A percentile compares a stretch with the other conserved stretches of the same genome.
phyloP scores from a whole-genome alignment of 2,329 filamentous ascomycete genomes.

The Seiridium unicorne region DNA sequence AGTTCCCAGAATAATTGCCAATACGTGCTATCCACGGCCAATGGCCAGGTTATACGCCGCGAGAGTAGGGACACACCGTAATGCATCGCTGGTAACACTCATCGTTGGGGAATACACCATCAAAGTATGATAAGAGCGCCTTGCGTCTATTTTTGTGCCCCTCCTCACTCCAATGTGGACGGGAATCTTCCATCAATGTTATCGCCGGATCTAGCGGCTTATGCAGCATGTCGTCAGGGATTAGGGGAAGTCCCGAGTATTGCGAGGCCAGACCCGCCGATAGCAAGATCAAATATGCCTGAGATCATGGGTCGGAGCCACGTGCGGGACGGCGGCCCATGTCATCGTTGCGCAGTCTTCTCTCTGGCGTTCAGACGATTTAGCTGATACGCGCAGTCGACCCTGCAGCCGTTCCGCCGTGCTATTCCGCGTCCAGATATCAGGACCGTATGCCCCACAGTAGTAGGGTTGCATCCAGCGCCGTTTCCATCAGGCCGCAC shows the following conservation, averaged over 20 bases:
- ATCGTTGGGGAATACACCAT: too few species aligned
- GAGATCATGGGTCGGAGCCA: background rate
- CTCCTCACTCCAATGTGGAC: background rate
- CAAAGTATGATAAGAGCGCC: too few species aligned
- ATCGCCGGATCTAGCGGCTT: background rate
- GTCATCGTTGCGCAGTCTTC: background rate
- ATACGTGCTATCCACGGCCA: too few species aligned
- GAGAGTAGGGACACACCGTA: too few species aligned
- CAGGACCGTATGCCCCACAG: background rate
- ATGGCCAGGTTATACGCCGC: too few species aligned
- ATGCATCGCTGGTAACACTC: too few species aligned
- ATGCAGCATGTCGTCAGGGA: background rate
- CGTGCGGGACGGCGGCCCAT: background rate
- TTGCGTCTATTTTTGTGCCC: too few species aligned
- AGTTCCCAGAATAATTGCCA: too few species aligned
- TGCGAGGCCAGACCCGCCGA: constrained; percentile 1
- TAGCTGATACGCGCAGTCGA: too few species aligned
- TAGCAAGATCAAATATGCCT: constrained; percentile 2
- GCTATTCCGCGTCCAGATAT: background rate
- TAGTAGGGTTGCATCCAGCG: background rate
- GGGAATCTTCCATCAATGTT: background rate
- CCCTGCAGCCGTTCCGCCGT: background rate
- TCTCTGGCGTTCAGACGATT: too few species aligned
- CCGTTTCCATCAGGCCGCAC: background rate
- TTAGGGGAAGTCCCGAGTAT: background rate